These are phyloP conservation scores for Hypericum androsaemum DNA, from an alignment of 345 rosid species.

Conservation along the genomic window DNA sequence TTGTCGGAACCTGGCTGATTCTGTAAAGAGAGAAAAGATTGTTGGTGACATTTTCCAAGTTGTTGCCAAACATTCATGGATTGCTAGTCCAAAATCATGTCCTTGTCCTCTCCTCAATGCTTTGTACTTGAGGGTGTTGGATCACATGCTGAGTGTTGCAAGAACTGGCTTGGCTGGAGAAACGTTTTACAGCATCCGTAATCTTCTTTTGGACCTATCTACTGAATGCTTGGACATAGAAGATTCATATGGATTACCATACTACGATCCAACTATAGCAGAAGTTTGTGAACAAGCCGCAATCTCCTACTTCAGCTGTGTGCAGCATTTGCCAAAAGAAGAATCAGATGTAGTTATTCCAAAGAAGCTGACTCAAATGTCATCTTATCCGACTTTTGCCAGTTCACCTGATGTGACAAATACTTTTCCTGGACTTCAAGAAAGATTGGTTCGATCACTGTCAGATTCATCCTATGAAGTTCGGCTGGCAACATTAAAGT, in stretches of 20 bases:
- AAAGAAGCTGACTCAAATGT: constrained; percentile 21
- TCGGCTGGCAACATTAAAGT: constrained; percentile 75
- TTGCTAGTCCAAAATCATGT: constrained; percentile 60
- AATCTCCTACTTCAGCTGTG: constrained; percentile 65
- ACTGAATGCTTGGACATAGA: constrained; percentile 54
- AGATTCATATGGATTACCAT: constrained; percentile 43
- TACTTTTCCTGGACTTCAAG: constrained; percentile 32
- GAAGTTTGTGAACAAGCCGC: constrained; percentile 82
- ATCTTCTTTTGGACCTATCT: constrained; percentile 57
- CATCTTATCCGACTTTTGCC: constrained; percentile 15
- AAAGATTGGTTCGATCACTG: constrained; percentile 46
- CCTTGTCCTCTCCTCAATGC: constrained; percentile 75
- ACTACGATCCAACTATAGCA: constrained; percentile 67
- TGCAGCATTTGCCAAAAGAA: constrained; percentile 51
- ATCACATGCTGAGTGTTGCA: constrained; percentile 72
- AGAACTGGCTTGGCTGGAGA: constrained; percentile 30
- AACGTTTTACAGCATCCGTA: constrained; percentile 29
- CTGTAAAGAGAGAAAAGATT: constrained; percentile 67
- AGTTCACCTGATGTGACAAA: constrained; percentile 25
- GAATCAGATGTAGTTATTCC: constrained; percentile 30
- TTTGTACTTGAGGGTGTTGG: constrained; percentile 61
- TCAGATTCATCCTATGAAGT: constrained; percentile 84
- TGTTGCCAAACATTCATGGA: constrained; percentile 54
- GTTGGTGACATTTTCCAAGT: constrained; percentile 48
- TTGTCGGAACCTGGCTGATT: constrained; percentile 70